Evolutionary conservation across 2,329 filamentous ascomycete genomes (phyloP), one percentile per base, ranked within the genome.

Genomic region (Aspergillus cejpii): DNA sequence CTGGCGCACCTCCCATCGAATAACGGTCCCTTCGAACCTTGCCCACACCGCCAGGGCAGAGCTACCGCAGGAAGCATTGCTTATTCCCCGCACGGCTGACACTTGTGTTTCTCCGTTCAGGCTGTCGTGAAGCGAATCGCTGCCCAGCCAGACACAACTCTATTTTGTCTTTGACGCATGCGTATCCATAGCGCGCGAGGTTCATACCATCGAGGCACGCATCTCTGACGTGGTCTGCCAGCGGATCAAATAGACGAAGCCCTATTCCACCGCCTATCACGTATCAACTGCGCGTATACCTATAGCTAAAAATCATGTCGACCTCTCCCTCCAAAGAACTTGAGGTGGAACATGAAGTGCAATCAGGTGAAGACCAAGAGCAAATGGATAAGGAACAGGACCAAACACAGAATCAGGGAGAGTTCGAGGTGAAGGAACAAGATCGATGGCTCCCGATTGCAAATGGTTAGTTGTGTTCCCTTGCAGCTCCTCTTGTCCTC

Each of bases 401-500:
- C 70, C 84, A 88, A 75, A 77, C 78, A 69, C 78, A 78, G 70
- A 84, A 79, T 69, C 78, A 85, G 72, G 82, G 88, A 72, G 91
- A 97, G 75, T 95, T 96, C 69, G 91, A 97, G 74, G 91, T 97
- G 72, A 97, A 97, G 79, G 92, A 98, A 74, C 92, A 98, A 74
- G 92, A 98, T 74, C 79, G 92, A 78, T 98, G 92, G 92, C 81
- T 98, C 69, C 92, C 92, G 69, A 98, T 98, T 80, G 92, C 92
- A 75, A 98, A 98, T 89, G 92, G 92, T 98, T 80, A 80, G 92
- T 92, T 72, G 52, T 59, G 57, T 61, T 57, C 60, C 57, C 62
- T 61, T 67, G 61, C 64, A 63, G 58, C 57, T 57, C 56, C 47
- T 45, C 55, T 50, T 55, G 50, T 54, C 54, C 45, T 52, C 69